Conservation (phyloP, 1,284 basidiomycete genomes). For the Uromyces viciae-fabae region DNA sequence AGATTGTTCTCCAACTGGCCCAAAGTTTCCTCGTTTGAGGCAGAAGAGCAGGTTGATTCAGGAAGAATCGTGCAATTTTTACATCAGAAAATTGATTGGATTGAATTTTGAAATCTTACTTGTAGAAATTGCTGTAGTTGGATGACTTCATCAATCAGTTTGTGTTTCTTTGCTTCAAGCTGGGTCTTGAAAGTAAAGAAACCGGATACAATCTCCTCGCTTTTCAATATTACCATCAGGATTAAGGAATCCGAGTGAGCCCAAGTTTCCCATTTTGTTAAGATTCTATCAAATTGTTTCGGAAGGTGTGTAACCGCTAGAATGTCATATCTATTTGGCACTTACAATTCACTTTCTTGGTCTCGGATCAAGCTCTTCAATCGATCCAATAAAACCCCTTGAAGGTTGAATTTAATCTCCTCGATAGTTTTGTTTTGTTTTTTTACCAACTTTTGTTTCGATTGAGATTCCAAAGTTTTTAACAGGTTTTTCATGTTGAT, state of each 20-base stretch:
- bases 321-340: background rate
- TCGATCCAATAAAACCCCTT: constrained; percentile 6
- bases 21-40: background rate
- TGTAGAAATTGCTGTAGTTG: constrained; percentile 13
- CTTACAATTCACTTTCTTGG: constrained; percentile 30
- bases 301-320: background rate
- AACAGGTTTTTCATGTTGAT: constrained; percentile 11
- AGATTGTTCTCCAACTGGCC: background rate
- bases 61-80: background rate
- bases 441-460: constrained; percentile 24
- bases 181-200: constrained; percentile 3
- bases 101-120: background rate
- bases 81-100: background rate
- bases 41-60: background rate
- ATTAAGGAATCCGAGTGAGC: background rate
- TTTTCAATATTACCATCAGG: background rate
- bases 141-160: background rate
- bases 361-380: background rate
- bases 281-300: background rate
- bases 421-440: constrained; percentile 23
- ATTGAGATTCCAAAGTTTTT: constrained; percentile 20
- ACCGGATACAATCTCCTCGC: background rate
- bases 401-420: background rate
- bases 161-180: background rate
- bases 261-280: background rate